Conservation (phyloP, 106 monocot species). For the Apostasia shenzhenica region DNA sequence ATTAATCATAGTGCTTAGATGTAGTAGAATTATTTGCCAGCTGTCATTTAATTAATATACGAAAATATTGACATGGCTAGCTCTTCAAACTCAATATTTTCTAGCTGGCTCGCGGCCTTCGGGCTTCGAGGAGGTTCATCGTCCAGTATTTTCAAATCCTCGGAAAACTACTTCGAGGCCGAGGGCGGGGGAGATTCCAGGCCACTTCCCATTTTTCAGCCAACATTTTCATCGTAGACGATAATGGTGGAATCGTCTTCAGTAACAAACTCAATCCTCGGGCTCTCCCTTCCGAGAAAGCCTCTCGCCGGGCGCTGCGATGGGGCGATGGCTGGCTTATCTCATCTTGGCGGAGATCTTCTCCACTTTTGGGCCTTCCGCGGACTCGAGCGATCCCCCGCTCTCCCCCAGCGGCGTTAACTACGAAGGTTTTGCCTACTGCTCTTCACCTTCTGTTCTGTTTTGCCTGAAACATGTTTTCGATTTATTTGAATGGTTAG, state of each 20-base stretch:
- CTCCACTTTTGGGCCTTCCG: neutral
- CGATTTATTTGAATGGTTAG: neutral
- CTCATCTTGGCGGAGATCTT: slow-evolving; percentile 4
- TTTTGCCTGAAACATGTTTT: neutral
- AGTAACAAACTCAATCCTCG: neutral
- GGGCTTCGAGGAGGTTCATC: too few relatives aligned
- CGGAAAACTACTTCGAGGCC: neutral
- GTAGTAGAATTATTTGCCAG: too few relatives aligned
- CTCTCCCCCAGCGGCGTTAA: slow-evolving; percentile 89
- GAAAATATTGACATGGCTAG: too few relatives aligned
- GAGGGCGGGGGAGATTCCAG: neutral
- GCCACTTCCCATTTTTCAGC: neutral
- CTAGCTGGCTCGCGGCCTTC: too few relatives aligned
- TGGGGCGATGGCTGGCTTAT: neutral
- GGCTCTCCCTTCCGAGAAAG: neutral
- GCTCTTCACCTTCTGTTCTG: neutral
- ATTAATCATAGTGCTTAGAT: too few relatives aligned
- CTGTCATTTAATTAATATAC: too few relatives aligned
- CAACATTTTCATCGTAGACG: neutral
- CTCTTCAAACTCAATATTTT: too few relatives aligned
- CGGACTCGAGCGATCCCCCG: slow-evolving; percentile 45
- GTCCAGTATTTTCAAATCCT: neutral
- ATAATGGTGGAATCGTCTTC: slow-evolving; percentile 1
- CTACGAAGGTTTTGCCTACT: slow-evolving; percentile 56
- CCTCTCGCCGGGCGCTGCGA: neutral